phyloP scores from a whole-genome alignment of 371 early-diverging fungal species.

The Chytridium lagenaria region DNA sequence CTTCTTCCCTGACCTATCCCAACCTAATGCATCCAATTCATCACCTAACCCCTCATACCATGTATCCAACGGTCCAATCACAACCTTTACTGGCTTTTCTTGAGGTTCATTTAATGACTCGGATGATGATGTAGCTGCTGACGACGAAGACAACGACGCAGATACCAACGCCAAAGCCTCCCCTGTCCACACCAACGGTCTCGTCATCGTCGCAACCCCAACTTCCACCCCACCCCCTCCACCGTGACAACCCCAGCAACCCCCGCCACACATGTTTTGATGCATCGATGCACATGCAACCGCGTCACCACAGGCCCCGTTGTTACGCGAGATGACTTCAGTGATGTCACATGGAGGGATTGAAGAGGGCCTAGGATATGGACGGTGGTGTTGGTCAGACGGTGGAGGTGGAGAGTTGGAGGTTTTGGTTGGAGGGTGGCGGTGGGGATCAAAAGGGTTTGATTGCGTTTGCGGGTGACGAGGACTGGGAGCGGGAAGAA shows the following conservation, averaged over 20 bases:
- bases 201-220: too few species aligned
- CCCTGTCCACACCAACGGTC: background rate
- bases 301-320: background rate
- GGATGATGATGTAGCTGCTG: too few species aligned
- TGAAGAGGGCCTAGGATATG: background rate
- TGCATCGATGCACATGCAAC: background rate
- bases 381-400: background rate
- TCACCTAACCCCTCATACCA: background rate
- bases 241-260: too few species aligned
- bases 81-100: too few species aligned
- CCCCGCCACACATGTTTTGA: too few species aligned
- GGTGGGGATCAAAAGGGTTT: background rate
- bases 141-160: too few species aligned
- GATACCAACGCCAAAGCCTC: background rate
- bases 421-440: background rate
- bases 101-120: too few species aligned
- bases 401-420: slow-evolving; percentile 4
- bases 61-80: background rate
- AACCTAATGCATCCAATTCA: background rate
- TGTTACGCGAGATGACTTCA: background rate
- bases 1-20: background rate
- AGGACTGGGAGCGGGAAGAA: too few species aligned
- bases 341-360: background rate
- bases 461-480: background rate
- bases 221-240: too few species aligned